A percentile compares a stretch with the other conserved stretches of the same genome.
Evolutionary conservation across 495 filamentous ascomycete genomes (phyloP).

Genomic region (Tuber aestivum): DNA sequence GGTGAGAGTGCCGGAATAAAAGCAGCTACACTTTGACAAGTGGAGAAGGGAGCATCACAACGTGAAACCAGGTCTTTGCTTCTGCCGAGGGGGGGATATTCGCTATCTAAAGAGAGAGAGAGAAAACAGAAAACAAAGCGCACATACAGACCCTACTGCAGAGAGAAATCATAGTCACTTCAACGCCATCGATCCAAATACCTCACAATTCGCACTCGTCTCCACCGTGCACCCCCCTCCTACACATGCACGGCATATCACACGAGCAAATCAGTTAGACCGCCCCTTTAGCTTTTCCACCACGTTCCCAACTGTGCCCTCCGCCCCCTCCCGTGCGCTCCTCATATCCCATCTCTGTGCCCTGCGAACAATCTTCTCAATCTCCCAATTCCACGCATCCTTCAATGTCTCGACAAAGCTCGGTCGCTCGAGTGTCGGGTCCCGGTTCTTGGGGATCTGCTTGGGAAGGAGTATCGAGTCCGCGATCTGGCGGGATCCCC

Average conservation of each 20-base stretch:
- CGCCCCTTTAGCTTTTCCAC: slow-evolving; percentile 9
- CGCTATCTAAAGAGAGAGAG: background rate
- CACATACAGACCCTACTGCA: background rate
- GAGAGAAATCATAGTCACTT: background rate
- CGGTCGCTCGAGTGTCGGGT: slow-evolving; percentile 47
- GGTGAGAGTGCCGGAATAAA: background rate
- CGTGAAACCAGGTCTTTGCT: background rate
- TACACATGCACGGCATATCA: background rate
- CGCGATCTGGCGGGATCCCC: slow-evolving; percentile 60
- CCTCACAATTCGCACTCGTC: background rate
- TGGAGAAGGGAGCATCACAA: background rate
- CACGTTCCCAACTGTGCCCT: slow-evolving; percentile 44
- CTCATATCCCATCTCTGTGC: slow-evolving; percentile 61
- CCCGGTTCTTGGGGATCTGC: slow-evolving; percentile 40
- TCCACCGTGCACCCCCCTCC: background rate
- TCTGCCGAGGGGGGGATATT: background rate
- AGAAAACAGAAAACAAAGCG: background rate
- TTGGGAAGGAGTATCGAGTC: slow-evolving; percentile 49
- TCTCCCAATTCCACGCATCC: slow-evolving; percentile 72
- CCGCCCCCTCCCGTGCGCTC: slow-evolving; percentile 53
- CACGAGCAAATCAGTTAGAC: background rate
- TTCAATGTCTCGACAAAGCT: slow-evolving; percentile 61
- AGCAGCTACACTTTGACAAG: background rate
- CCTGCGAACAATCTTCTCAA: slow-evolving; percentile 62
- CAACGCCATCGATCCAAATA: background rate